These are phyloP conservation scores for Aspergillus homomorphus DNA, from an alignment of 495 filamentous ascomycete genomes.

Conservation along the genomic window DNA sequence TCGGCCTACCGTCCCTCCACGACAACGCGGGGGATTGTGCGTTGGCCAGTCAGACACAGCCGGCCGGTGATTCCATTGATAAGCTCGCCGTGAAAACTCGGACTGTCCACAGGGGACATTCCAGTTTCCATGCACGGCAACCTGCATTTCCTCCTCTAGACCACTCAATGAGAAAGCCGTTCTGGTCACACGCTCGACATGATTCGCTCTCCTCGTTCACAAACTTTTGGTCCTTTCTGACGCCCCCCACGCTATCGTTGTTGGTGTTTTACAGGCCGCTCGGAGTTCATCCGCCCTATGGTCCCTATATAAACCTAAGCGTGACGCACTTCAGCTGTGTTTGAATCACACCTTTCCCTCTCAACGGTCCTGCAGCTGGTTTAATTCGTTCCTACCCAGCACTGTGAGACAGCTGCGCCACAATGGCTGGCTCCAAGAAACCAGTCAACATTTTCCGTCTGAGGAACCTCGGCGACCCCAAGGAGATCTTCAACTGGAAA, in stretches of 20 bases:
- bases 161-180: neutral
- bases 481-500: slow-evolving; percentile 60
- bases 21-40: neutral
- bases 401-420: too few relatives aligned
- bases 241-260: neutral
- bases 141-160: neutral
- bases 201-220: neutral
- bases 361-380: neutral
- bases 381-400: too few relatives aligned
- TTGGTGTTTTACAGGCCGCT: neutral
- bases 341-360: neutral
- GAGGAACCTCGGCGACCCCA: slow-evolving; percentile 52
- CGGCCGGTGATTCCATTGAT: neutral
- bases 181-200: neutral
- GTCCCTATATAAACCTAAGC: neutral
- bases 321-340: neutral
- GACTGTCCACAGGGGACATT: neutral
- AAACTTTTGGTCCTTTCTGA: neutral
- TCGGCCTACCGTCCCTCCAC: neutral
- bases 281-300: neutral
- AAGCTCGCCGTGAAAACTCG: slow-evolving; percentile 6
- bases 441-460: slow-evolving; percentile 58
- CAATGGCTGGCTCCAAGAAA: slow-evolving; percentile 3
- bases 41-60: neutral
- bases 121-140: neutral